Percentiles rank a stretch among this genome's conserved stretches.
Evolutionary conservation across 1,139 yeast species (phyloP).

Genomic region (Debaryomyces udenii): DNA sequence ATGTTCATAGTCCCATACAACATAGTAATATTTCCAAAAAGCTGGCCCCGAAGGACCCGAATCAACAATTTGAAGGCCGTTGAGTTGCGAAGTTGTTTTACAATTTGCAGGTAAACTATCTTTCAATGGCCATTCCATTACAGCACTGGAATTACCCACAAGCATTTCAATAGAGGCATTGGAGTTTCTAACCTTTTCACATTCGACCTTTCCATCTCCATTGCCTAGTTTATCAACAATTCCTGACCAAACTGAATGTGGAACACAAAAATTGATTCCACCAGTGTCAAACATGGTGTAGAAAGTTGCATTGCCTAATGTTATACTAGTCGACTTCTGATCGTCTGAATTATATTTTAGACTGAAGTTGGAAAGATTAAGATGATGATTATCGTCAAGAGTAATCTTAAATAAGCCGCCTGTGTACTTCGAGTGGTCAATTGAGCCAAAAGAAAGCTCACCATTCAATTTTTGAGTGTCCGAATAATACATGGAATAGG

Average conservation of each 20-base stretch:
- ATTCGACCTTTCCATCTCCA: neutral
- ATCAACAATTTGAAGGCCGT: neutral
- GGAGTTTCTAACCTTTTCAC: slow-evolving; percentile 1
- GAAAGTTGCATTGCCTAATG: neutral
- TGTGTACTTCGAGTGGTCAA: slow-evolving; percentile 1
- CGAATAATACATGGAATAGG: slow-evolving; percentile 3
- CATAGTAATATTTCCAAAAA: slow-evolving; percentile 7
- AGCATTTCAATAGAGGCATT: neutral
- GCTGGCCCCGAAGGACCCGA: slow-evolving; percentile 7
- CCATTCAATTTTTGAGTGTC: slow-evolving; percentile 1
- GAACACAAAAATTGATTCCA: slow-evolving; percentile 1
- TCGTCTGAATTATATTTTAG: neutral
- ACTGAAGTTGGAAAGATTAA: neutral
- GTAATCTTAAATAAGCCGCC: neutral
- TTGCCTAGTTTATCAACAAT: neutral
- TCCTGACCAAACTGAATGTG: neutral
- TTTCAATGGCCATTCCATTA: neutral
- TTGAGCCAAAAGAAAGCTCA: neutral
- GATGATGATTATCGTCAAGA: neutral
- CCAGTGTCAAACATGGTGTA: slow-evolving; percentile 5
- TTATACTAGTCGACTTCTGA: neutral
- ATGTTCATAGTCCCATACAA: slow-evolving; percentile 12
- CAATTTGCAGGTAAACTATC: slow-evolving; percentile 1
- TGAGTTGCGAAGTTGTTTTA: neutral
- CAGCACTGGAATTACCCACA: neutral